Conservation (phyloP, 306 rosid species). For the Cicer arietinum region DNA sequence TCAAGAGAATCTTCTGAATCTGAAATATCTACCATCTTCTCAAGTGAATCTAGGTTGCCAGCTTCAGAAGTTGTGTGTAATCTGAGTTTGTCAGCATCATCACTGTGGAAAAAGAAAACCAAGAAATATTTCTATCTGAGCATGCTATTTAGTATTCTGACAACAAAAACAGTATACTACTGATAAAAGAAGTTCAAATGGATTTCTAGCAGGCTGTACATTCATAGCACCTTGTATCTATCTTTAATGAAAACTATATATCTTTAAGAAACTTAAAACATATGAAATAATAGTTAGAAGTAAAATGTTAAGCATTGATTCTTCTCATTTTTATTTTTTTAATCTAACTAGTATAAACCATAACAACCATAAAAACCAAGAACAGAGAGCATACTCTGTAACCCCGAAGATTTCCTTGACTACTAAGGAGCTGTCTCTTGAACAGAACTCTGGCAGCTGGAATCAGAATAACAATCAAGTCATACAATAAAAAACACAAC, state of each 20-base stretch:
- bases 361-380: slow-evolving; percentile 34
- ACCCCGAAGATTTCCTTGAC: slow-evolving; percentile 96
- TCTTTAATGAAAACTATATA: background rate
- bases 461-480: slow-evolving; percentile 40
- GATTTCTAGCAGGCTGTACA: slow-evolving; percentile 23
- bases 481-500: slow-evolving; percentile 33
- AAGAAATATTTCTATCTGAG: slow-evolving; percentile 27
- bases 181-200: background rate
- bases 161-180: background rate
- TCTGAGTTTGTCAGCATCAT: slow-evolving; percentile 83
- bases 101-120: slow-evolving; percentile 57
- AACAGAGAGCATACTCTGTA: slow-evolving; percentile 73
- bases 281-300: background rate
- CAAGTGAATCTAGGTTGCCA: slow-evolving; percentile 78
- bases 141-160: slow-evolving; percentile 17
- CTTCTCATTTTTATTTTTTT: slow-evolving; percentile 4
- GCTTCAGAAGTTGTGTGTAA: slow-evolving; percentile 77
- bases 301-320: background rate
- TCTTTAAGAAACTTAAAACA: background rate
- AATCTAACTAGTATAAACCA: background rate
- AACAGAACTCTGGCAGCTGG: slow-evolving; percentile 90
- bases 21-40: slow-evolving; percentile 76
- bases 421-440: slow-evolving; percentile 78
- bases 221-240: slow-evolving; percentile 13
- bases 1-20: slow-evolving; percentile 65